Conservation (phyloP, 352 stramenopile genomes). For the Pythium dissotocum region DNA sequence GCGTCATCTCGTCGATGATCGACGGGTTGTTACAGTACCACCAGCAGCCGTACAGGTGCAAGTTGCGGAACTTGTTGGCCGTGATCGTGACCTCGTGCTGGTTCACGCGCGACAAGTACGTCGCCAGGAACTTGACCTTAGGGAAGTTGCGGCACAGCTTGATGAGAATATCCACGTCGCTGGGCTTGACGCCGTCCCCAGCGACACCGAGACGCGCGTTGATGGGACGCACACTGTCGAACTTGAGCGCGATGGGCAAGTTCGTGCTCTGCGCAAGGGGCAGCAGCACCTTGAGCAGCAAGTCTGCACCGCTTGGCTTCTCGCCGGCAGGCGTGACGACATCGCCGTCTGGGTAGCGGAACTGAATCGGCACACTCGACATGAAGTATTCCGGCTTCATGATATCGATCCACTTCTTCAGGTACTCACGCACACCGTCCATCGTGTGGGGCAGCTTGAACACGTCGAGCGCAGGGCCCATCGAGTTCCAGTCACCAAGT, state of each 20-base stretch:
- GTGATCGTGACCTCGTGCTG: conserved; percentile 94
- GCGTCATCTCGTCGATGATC: conserved; percentile 88
- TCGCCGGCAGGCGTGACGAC: conserved; percentile 33
- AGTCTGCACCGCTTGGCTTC: conserved; percentile 44
- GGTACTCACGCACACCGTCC: conserved; percentile 75
- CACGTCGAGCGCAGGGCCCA: conserved; percentile 62
- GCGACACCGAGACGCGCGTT: conserved; percentile 82
- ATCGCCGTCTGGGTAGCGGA: conserved; percentile 54
- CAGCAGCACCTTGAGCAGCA: conserved; percentile 90
- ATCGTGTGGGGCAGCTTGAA: conserved; percentile 67
- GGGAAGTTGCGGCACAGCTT: conserved; percentile 88
- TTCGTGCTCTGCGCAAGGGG: conserved; percentile 86
- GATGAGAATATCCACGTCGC: conserved; percentile 84
- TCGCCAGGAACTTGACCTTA: conserved; percentile 93
- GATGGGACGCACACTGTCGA: conserved; percentile 89
- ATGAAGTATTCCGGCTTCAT: conserved; percentile 95
- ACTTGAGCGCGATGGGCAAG: conserved; percentile 93
- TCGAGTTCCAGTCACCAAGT: conserved; percentile 77
- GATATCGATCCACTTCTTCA: conserved; percentile 91
- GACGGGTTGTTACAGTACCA: conserved; percentile 97
- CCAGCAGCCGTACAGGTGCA: conserved; percentile 94
- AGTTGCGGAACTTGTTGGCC: conserved; percentile 93
- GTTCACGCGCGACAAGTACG: conserved; percentile 92
- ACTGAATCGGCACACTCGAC: conserved; percentile 91
- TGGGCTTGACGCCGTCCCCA: conserved; percentile 92